These are phyloP conservation scores for Myxozyma nipponensis DNA, from an alignment of 805 yeast species.

Conservation along the genomic window DNA sequence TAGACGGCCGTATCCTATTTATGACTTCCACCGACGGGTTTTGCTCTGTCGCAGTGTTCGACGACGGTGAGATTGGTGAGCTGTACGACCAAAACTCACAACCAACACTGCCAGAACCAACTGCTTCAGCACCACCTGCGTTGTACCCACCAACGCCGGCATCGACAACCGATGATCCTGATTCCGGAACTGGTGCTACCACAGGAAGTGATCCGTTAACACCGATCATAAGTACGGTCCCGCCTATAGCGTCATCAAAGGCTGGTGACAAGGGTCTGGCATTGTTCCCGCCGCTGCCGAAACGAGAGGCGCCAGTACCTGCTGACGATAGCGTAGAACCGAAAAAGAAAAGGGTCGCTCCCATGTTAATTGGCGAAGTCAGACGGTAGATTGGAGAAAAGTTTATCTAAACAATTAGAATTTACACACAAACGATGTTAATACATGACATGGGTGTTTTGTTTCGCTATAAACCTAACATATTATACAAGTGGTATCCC, in stretches of 20 bases:
- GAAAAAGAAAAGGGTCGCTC: constrained; percentile 21
- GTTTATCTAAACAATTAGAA: too few species aligned
- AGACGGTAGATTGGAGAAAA: too few species aligned
- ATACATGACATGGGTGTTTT: too few species aligned
- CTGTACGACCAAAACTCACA: constrained; percentile 29
- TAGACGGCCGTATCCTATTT: constrained; percentile 65
- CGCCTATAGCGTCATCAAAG: constrained; percentile 6
- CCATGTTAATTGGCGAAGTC: constrained; percentile 19
- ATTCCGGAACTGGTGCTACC: neutral
- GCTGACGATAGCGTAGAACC: constrained; percentile 1
- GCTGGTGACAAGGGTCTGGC: neutral
- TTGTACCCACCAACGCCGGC: constrained; percentile 17
- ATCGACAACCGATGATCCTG: constrained; percentile 6
- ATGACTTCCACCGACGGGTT: constrained; percentile 91
- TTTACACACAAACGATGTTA: too few species aligned
- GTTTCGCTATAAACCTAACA: too few species aligned
- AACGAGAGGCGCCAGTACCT: neutral
- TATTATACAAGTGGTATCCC: too few species aligned
- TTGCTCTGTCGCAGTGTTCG: constrained; percentile 64
- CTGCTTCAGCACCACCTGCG: neutral
- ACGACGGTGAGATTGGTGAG: constrained; percentile 53
- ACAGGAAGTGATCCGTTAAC: neutral
- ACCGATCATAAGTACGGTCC: constrained; percentile 22
- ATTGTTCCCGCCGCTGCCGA: neutral
- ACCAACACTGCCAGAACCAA: neutral